phyloP scores from a whole-genome alignment of 129 eudicot species.

The Chrysanthemum makinoi region DNA sequence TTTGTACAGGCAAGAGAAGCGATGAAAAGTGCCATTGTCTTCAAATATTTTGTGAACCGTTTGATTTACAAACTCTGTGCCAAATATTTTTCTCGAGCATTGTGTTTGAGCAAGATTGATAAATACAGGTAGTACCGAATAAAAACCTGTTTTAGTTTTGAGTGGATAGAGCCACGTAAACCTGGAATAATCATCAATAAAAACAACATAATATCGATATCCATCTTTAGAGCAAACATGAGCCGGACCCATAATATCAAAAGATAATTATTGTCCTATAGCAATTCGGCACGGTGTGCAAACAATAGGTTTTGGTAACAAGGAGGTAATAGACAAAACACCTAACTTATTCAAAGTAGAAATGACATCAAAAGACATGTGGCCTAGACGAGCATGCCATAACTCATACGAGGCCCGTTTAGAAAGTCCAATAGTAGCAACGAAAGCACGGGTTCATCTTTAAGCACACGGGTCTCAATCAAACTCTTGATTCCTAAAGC shows the following conservation, averaged over 20 bases:
- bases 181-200: neutral
- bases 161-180: neutral
- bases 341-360: slow-evolving; percentile 5
- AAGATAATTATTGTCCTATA: neutral
- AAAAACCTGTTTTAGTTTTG: neutral
- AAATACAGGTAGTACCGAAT: neutral
- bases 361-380: neutral
- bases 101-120: neutral
- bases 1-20: neutral
- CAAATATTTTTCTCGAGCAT: neutral
- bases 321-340: neutral
- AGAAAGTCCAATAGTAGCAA: too few relatives aligned
- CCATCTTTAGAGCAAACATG: neutral
- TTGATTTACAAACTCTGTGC: neutral
- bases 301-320: neutral
- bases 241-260: neutral
- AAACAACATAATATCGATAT: neutral
- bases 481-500: too few relatives aligned
- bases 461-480: too few relatives aligned
- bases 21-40: neutral
- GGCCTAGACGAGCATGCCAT: neutral
- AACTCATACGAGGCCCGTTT: too few relatives aligned
- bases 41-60: neutral
- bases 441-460: too few relatives aligned
- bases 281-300: neutral